Conservation (phyloP, 352 stramenopile genomes). For the Globisporangium lucens region DNA sequence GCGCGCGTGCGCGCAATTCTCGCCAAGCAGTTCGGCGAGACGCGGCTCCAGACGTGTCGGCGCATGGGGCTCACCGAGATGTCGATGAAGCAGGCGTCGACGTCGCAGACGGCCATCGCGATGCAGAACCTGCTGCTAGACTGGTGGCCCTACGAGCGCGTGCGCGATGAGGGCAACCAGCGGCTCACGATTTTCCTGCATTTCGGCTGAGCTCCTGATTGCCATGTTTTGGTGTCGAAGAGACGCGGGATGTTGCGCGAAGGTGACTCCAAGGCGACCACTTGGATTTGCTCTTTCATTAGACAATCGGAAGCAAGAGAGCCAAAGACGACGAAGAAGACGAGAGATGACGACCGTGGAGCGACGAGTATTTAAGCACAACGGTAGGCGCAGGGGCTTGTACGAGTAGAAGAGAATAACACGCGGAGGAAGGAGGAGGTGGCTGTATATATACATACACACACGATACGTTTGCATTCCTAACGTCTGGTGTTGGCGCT, state of each 20-base stretch:
- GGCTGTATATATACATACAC: slow-evolving; percentile 6
- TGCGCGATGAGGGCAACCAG: slow-evolving; percentile 42
- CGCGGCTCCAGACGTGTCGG: slow-evolving; percentile 54
- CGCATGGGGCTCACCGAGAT: slow-evolving; percentile 62
- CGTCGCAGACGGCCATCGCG: slow-evolving; percentile 48
- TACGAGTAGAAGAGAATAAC: neutral
- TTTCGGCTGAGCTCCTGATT: slow-evolving; percentile 41
- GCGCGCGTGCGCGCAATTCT: slow-evolving; percentile 44
- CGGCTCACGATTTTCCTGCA: slow-evolving; percentile 76
- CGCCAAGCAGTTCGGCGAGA: slow-evolving; percentile 56
- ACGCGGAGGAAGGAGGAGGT: neutral
- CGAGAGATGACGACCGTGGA: slow-evolving; percentile 32
- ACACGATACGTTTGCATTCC: slow-evolving; percentile 6
- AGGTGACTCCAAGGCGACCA: slow-evolving; percentile 22
- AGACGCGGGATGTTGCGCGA: slow-evolving; percentile 35
- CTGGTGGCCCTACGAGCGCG: slow-evolving; percentile 32
- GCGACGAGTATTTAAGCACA: slow-evolving; percentile 68
- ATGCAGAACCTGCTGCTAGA: slow-evolving; percentile 69
- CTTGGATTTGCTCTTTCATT: neutral
- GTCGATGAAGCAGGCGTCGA: slow-evolving; percentile 47
- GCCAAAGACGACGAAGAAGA: slow-evolving; percentile 3
- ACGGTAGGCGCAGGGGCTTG: slow-evolving; percentile 33
- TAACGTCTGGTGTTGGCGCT: neutral
- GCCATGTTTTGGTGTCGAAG: slow-evolving; percentile 10
- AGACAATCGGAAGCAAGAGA: neutral